A percentile compares a stretch with the other conserved stretches of the same genome.
phyloP scores from a whole-genome alignment of 192 early-diverging fungal genomes.

The Chytriomyces sp. region DNA sequence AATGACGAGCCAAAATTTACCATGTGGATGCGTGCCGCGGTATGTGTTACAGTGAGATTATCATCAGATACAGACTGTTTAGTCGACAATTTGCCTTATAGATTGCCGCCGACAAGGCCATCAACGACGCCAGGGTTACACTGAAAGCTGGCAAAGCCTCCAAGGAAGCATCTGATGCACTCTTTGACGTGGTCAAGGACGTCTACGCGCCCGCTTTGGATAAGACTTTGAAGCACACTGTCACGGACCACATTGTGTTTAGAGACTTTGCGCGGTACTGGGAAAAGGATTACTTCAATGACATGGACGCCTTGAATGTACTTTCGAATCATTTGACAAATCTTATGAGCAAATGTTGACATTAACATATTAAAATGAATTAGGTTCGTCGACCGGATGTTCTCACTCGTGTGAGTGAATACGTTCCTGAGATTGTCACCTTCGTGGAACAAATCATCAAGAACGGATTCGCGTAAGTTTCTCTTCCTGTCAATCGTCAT shows the following conservation, averaged over 20 bases:
- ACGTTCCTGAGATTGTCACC: constrained; percentile 88
- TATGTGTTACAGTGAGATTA: constrained; percentile 32
- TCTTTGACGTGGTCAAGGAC: constrained; percentile 58
- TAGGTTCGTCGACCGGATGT: constrained; percentile 80
- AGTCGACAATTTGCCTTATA: too few relatives aligned
- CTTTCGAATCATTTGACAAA: constrained; percentile 1
- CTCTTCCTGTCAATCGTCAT: neutral
- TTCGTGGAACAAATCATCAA: constrained; percentile 91
- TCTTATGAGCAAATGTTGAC: too few relatives aligned
- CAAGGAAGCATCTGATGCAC: constrained; percentile 21
- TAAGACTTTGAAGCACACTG: constrained; percentile 37
- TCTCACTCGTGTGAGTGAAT: constrained; percentile 94
- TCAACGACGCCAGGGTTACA: neutral
- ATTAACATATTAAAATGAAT: constrained; percentile 14
- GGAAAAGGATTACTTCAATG: constrained; percentile 90
- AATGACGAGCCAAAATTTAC: constrained; percentile 70
- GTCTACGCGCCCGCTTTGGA: constrained; percentile 39
- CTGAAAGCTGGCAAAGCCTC: neutral
- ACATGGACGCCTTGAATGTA: constrained; percentile 91
- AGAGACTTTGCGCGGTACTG: constrained; percentile 89
- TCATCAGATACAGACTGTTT: too few relatives aligned
- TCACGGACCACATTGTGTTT: constrained; percentile 91
- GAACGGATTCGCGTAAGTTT: constrained; percentile 81
- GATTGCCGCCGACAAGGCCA: constrained; percentile 8
- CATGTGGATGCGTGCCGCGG: constrained; percentile 74